These are phyloP conservation scores for Ascochyta fabae DNA, from an alignment of 2,329 filamentous ascomycete genomes.

Conservation along the genomic window DNA sequence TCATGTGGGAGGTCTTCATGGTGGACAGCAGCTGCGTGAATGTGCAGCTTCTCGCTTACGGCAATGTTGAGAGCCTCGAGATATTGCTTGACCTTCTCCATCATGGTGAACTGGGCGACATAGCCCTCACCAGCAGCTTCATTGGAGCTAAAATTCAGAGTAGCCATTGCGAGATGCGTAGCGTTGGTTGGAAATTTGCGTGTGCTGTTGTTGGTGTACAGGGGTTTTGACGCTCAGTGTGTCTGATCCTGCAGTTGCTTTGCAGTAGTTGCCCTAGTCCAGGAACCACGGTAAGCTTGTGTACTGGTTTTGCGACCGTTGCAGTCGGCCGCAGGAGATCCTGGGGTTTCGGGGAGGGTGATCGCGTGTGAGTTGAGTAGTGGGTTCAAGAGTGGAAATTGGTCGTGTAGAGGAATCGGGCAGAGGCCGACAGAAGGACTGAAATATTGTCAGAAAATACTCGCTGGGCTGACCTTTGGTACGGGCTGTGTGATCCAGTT, in stretches of 20 bases:
- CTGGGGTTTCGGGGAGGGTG: neutral
- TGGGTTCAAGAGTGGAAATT: constrained; percentile 9
- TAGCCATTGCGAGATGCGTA: constrained; percentile 21
- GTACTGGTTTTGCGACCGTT: neutral
- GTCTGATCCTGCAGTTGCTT: neutral
- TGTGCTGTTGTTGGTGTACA: neutral
- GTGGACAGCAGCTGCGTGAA: constrained; percentile 36
- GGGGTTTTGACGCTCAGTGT: neutral
- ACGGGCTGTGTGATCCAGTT: neutral
- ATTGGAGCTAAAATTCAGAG: constrained; percentile 10
- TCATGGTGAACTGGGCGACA: constrained; percentile 20
- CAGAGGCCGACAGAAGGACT: constrained; percentile 29
- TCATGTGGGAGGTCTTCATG: constrained; percentile 44
- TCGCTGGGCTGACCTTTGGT: neutral
- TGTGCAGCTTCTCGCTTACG: constrained; percentile 30
- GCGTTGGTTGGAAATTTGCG: neutral
- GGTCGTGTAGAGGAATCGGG: constrained; percentile 19
- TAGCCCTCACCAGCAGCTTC: constrained; percentile 9
- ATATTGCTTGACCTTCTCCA: constrained; percentile 30
- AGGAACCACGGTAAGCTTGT: neutral
- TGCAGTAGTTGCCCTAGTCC: neutral
- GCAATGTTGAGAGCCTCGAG: constrained; percentile 31
- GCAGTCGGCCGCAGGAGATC: neutral
- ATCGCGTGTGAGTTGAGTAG: constrained; percentile 7
- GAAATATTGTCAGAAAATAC: constrained; percentile 18